Conservation (phyloP, 2,329 filamentous ascomycete genomes). For the Phialophora chinensis region DNA sequence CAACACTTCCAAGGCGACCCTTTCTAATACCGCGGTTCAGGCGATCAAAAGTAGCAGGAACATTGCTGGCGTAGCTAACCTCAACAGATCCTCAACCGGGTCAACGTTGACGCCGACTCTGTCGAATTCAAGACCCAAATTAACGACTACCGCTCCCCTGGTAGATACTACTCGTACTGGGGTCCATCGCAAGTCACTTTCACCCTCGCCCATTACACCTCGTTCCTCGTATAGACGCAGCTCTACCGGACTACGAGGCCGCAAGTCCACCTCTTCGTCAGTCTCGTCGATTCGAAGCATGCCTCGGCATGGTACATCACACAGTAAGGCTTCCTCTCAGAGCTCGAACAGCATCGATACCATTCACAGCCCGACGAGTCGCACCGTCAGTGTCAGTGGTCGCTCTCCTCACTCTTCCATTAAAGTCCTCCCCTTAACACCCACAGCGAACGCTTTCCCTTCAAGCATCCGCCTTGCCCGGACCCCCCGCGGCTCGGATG, state of each 20-base stretch:
- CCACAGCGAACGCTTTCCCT: conserved; percentile 76
- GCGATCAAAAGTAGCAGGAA: conserved; percentile 17
- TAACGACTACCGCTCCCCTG: conserved; percentile 36
- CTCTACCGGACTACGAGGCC: conserved; percentile 80
- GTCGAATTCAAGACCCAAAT: conserved; percentile 28
- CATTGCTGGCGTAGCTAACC: conserved; percentile 3
- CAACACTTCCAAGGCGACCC: conserved; percentile 15
- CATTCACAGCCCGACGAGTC: conserved; percentile 70
- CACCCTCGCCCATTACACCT: conserved; percentile 85
- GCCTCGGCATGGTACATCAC: conserved; percentile 77
- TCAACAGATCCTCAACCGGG: conserved; percentile 33
- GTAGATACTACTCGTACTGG: conserved; percentile 28
- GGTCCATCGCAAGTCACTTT: conserved; percentile 72
- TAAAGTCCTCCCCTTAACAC: conserved; percentile 92
- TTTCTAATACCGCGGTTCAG: conserved; percentile 2
- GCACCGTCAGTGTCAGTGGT: conserved; percentile 56
- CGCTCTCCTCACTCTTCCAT: conserved; percentile 87
- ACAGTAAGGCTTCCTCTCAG: conserved; percentile 93
- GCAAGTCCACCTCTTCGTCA: conserved; percentile 95
- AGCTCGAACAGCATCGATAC: conserved; percentile 79
- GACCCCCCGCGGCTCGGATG: conserved; percentile 44
- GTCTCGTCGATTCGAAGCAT: conserved; percentile 92
- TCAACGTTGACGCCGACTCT: conserved; percentile 34
- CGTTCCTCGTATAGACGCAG: conserved; percentile 83
- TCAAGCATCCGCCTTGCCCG: conserved; percentile 85